Evolutionary conservation across 2,329 filamentous ascomycete species (phyloP).

Genomic region (Torrubiella hemipterigena): DNA sequence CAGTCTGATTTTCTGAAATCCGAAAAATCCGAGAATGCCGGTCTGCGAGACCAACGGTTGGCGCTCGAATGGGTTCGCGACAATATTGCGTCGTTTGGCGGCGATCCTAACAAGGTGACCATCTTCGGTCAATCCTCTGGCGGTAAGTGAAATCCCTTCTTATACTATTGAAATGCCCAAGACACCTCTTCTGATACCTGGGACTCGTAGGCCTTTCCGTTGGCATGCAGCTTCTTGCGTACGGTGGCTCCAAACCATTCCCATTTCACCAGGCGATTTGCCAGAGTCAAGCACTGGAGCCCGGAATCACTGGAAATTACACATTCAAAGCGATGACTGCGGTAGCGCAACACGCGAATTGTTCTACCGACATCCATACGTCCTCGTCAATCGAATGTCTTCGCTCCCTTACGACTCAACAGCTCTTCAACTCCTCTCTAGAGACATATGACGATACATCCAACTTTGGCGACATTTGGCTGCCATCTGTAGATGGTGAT

Average conservation of each 20-base stretch:
- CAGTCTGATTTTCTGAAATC: slow-evolving; percentile 10
- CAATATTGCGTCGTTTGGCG: slow-evolving; percentile 8
- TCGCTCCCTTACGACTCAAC: slow-evolving; percentile 25
- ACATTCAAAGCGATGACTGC: slow-evolving; percentile 31
- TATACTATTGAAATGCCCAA: no score
- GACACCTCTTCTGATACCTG: no score
- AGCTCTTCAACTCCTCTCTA: slow-evolving; percentile 30
- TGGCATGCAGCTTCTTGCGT: slow-evolving; percentile 35
- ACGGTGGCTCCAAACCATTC: slow-evolving; percentile 26
- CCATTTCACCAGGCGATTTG: slow-evolving; percentile 34
- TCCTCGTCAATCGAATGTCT: slow-evolving; percentile 32
- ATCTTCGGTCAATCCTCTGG: slow-evolving; percentile 9
- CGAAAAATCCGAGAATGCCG: slow-evolving; percentile 4
- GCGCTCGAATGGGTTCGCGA: slow-evolving; percentile 8
- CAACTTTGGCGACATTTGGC: slow-evolving; percentile 40
- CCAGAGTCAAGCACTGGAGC: slow-evolving; percentile 36
- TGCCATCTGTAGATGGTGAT: slow-evolving; percentile 30
- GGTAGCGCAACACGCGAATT: slow-evolving; percentile 28
- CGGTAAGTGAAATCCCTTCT: slow-evolving; percentile 6
- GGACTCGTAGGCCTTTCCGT: slow-evolving; percentile 28
- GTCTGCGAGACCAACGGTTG: slow-evolving; percentile 7
- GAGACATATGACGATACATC: slow-evolving; percentile 24
- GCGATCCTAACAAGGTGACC: slow-evolving; percentile 6
- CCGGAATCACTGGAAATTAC: slow-evolving; percentile 34
- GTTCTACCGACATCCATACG: slow-evolving; percentile 28